These are phyloP conservation scores for Chrysoporthe puriensis DNA, from an alignment of 2,329 filamentous ascomycete species.

Conservation along the genomic window DNA sequence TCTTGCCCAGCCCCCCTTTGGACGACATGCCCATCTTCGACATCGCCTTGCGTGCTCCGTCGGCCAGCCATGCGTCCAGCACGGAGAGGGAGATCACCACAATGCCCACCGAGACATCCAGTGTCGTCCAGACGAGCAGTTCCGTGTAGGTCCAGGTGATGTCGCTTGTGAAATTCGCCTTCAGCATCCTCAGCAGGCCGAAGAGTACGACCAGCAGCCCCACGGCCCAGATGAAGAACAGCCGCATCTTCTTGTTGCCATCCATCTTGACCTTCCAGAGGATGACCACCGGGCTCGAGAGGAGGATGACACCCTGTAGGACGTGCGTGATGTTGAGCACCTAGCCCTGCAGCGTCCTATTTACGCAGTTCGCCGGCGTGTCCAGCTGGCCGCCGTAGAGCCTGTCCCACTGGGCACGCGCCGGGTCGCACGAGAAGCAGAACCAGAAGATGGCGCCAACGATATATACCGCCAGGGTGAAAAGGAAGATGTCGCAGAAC, in stretches of 20 bases:
- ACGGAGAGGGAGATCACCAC: slow-evolving; percentile 40
- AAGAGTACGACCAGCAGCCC: slow-evolving; percentile 39
- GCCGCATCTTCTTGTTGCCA: slow-evolving; percentile 35
- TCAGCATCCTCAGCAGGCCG: slow-evolving; percentile 37
- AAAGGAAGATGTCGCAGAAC: slow-evolving; percentile 39
- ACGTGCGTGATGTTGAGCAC: slow-evolving; percentile 39
- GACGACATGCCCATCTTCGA: slow-evolving; percentile 14
- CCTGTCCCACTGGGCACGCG: slow-evolving; percentile 35
- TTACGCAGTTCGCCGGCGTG: slow-evolving; percentile 31
- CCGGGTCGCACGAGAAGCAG: slow-evolving; percentile 37
- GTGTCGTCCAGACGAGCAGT: slow-evolving; percentile 37
- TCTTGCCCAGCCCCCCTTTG: slow-evolving; percentile 10
- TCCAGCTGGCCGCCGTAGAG: slow-evolving; percentile 33
- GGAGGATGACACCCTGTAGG: slow-evolving; percentile 39
- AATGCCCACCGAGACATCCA: slow-evolving; percentile 40
- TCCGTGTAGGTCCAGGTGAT: slow-evolving; percentile 35
- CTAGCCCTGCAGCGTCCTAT: slow-evolving; percentile 30
- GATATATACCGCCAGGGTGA: slow-evolving; percentile 36
- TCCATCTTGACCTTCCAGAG: slow-evolving; percentile 41
- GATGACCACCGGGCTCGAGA: slow-evolving; percentile 41
- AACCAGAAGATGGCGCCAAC: slow-evolving; percentile 38
- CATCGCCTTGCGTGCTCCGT: slow-evolving; percentile 20
- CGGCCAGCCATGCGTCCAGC: slow-evolving; percentile 33
- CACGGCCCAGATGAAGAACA: slow-evolving; percentile 39
- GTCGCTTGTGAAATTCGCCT: slow-evolving; percentile 30